Conservation (phyloP, 176 grass and related monocot species). For the Olyra latifolia region DNA sequence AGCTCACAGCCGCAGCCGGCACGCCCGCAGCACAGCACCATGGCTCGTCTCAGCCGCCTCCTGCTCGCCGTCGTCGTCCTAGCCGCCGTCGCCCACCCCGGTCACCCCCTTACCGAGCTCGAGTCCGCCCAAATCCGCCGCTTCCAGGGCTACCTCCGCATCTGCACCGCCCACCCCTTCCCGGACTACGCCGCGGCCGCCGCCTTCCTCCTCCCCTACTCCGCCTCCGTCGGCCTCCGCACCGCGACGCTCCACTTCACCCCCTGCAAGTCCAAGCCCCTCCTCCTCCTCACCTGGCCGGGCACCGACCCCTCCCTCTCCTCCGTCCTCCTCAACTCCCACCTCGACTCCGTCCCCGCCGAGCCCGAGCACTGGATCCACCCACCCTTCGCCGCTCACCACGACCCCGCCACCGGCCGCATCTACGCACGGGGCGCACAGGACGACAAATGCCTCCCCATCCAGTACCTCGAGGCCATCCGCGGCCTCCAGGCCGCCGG, state of each 20-base stretch:
- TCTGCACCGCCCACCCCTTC: conserved; percentile 65
- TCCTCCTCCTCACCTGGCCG: conserved; percentile 79
- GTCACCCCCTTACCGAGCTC: conserved; percentile 39
- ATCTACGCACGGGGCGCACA: conserved; percentile 83
- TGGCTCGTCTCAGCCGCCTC: neutral
- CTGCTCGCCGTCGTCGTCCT: conserved; percentile 22
- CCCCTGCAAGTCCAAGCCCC: conserved; percentile 56
- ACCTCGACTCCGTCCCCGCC: conserved; percentile 81
- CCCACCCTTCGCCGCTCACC: conserved; percentile 63
- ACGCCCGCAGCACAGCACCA: neutral
- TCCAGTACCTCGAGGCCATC: conserved; percentile 93
- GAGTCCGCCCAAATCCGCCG: conserved; percentile 62
- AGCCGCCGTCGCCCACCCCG: neutral
- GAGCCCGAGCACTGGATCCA: conserved; percentile 62
- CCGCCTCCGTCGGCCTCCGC: conserved; percentile 60
- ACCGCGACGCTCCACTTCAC: conserved; percentile 51
- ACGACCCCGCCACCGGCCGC: conserved; percentile 52
- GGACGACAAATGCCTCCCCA: conserved; percentile 89
- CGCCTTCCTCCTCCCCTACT: conserved; percentile 71
- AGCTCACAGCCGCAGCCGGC: neutral
- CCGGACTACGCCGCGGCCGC: conserved; percentile 70
- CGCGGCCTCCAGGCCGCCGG: conserved; percentile 56
- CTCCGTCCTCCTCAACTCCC: conserved; percentile 89
- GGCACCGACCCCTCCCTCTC: conserved; percentile 68
- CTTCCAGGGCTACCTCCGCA: conserved; percentile 79